These are phyloP conservation scores for Trichoderma gracile DNA, from an alignment of 2,329 filamentous ascomycete genomes.

Conservation along the genomic window DNA sequence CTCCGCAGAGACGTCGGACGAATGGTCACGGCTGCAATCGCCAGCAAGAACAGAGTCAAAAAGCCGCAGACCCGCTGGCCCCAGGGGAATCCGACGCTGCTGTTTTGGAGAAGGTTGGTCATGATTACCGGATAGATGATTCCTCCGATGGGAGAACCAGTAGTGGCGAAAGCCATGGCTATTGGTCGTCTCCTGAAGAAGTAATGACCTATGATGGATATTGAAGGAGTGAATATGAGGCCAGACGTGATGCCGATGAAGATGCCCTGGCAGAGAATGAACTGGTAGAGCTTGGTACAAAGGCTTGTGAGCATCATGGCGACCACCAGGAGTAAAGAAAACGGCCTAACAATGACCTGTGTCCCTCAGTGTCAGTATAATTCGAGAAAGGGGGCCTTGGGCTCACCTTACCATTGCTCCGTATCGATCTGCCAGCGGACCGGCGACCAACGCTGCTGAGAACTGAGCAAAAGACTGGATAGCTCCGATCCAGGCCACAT, in stretches of 20 bases:
- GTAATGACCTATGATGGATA: slow-evolving; percentile 13
- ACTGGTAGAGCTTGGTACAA: slow-evolving; percentile 14
- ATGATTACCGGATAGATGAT: slow-evolving; percentile 16
- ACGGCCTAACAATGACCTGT: slow-evolving; percentile 9
- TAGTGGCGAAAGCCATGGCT: slow-evolving; percentile 15
- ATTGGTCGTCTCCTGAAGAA: slow-evolving; percentile 10
- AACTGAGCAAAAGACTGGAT: slow-evolving; percentile 14
- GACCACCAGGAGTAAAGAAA: slow-evolving; percentile 5
- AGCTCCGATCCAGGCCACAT: slow-evolving; percentile 14
- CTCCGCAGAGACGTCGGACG: slow-evolving; percentile 9
- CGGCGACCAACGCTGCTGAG: slow-evolving; percentile 4
- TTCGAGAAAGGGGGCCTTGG: background rate
- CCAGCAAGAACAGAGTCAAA: slow-evolving; percentile 1
- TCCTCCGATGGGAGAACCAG: slow-evolving; percentile 14
- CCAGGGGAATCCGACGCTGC: background rate
- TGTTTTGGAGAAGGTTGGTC: slow-evolving; percentile 3
- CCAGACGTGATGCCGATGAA: slow-evolving; percentile 7
- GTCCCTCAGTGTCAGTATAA: background rate
- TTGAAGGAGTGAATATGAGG: slow-evolving; percentile 13
- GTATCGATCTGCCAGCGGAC: slow-evolving; percentile 9
- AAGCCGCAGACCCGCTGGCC: slow-evolving; percentile 8
- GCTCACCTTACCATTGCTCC: slow-evolving; percentile 7
- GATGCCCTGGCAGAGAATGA: slow-evolving; percentile 16
- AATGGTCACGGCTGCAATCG: slow-evolving; percentile 7
- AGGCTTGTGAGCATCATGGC: slow-evolving; percentile 21